Evolutionary conservation across 1,284 basidiomycete genomes (phyloP), one percentile per base, ranked within the genome.

Genomic region (Microstroma glucosiphilum): DNA sequence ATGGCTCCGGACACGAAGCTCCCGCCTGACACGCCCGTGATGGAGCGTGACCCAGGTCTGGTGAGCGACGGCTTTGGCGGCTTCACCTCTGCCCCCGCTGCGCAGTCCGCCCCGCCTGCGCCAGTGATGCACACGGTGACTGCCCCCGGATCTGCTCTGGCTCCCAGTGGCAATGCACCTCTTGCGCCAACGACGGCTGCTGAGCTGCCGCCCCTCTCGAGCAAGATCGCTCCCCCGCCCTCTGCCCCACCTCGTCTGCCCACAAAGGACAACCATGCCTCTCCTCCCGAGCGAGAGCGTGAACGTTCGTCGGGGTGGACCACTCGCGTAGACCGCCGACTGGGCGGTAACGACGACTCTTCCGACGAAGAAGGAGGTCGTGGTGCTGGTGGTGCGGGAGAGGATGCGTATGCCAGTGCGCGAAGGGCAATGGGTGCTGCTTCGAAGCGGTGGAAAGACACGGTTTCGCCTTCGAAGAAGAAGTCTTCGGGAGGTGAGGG

Each of bases 1-100:
- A 69, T 78, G 65, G 74, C 74, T 21, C 74, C 74, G 8, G 74
- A 75, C 54, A 60, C 61, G 57, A 76, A 76, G 69, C 64, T 73
- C 1, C 68, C 72, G 15, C 69, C 74, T 9, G 74, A 76, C 42
- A 72, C 75, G 40, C 70, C 71, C 0, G 65, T 21, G 12, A 48
- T 21, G 43, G 43, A 48, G 43, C 15, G 43, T 12, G 43, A 17
- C 43, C 15, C 17, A 12, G 43, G 43, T 6, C 43, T 48, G 15
- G 43, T 48, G 17, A 48, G 43, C 40, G 40, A 56, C 26, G 25
- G 30, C 12, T 56, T 56, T 37, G 55, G 40, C 26, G 55, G 55
- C 19, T 40, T 56, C 40, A 21, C 23, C 30, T 46, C 54, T 46
- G 54, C 53, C 7, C 19, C 53, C 30, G 30, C 30, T 37, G 30